Evolutionary conservation across 2,329 filamentous ascomycete species (phyloP).

Genomic region (Pseudogymnoascus pannorum): DNA sequence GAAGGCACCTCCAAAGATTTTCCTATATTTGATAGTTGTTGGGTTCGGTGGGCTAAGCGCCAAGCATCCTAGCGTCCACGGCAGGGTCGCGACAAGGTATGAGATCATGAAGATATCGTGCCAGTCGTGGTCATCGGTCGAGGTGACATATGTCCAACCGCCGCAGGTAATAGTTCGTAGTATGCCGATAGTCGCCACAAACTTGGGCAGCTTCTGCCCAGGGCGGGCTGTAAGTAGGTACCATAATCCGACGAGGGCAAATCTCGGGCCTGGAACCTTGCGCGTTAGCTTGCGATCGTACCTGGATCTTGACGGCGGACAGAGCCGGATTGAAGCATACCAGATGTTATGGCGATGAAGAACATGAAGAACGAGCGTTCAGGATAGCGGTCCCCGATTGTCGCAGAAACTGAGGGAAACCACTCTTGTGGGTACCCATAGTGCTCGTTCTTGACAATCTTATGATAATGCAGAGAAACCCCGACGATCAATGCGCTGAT

Average conservation of each 20-base stretch:
- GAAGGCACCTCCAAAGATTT: conserved; percentile 74
- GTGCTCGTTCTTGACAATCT: conserved; percentile 96
- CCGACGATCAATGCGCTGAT: conserved; percentile 79
- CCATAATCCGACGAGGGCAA: conserved; percentile 84
- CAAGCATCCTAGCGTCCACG: conserved; percentile 90
- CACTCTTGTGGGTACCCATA: conserved; percentile 92
- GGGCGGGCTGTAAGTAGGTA: conserved; percentile 79
- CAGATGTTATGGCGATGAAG: conserved; percentile 93
- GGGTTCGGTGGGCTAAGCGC: conserved; percentile 79
- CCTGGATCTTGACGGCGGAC: not conserved
- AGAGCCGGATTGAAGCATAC: conserved; percentile 37
- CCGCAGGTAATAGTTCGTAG: conserved; percentile 90
- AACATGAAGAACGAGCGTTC: conserved; percentile 96
- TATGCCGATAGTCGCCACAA: conserved; percentile 71
- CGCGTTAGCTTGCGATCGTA: not conserved
- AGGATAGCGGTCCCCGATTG: conserved; percentile 94
- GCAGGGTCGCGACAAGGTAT: conserved; percentile 86
- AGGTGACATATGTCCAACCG: conserved; percentile 97
- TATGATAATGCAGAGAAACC: conserved; percentile 77
- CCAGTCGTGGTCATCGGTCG: conserved; percentile 96
- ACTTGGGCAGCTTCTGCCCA: conserved; percentile 68
- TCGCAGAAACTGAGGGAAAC: conserved; percentile 94
- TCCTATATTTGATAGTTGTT: conserved; percentile 78
- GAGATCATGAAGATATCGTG: conserved; percentile 99
- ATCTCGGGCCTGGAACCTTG: conserved; percentile 65